A percentile compares a stretch with the other conserved stretches of the same genome.
Evolutionary conservation across 139 green algal genomes (phyloP).

Genomic region (Ettlia oleoabundans): DNA sequence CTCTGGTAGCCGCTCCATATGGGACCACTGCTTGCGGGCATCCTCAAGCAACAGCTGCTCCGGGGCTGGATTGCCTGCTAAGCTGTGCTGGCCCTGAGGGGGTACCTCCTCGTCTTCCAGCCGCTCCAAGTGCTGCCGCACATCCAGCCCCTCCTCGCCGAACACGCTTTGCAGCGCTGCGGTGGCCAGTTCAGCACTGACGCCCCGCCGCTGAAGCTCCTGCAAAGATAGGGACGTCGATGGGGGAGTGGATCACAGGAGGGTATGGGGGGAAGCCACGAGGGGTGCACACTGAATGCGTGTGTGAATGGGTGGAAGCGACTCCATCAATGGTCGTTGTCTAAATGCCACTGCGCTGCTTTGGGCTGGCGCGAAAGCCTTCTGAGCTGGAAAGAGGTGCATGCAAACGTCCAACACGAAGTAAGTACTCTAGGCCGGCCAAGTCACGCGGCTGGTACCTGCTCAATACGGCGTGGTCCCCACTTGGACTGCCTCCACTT

Average conservation of each 20-base stretch:
- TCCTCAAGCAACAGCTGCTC: constrained; percentile 45
- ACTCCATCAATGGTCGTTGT: too few species aligned
- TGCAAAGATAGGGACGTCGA: constrained; percentile 7
- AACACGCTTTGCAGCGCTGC: constrained; percentile 46
- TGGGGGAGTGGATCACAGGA: too few species aligned
- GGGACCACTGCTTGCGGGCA: constrained; percentile 36
- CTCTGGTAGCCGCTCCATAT: constrained; percentile 8
- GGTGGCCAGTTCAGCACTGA: constrained; percentile 21
- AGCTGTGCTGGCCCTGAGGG: background rate
- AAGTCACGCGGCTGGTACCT: background rate
- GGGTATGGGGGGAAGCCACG: too few species aligned
- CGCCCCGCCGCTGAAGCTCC: constrained; percentile 49
- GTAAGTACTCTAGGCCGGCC: background rate
- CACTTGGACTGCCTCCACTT: constrained; percentile 65
- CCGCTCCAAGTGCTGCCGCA: constrained; percentile 35
- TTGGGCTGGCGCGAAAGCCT: too few species aligned
- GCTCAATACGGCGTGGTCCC: constrained; percentile 50
- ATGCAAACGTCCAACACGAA: background rate
- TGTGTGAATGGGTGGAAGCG: too few species aligned
- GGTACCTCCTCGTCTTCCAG: constrained; percentile 21
- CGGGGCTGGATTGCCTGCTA: background rate
- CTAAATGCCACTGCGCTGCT: too few species aligned
- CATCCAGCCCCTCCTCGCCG: constrained; percentile 41
- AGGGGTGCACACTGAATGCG: too few species aligned
- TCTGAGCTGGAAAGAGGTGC: too few species aligned